These are phyloP conservation scores for Venturia effusa DNA, from an alignment of 2,329 filamentous ascomycete genomes.

Conservation along the genomic window DNA sequence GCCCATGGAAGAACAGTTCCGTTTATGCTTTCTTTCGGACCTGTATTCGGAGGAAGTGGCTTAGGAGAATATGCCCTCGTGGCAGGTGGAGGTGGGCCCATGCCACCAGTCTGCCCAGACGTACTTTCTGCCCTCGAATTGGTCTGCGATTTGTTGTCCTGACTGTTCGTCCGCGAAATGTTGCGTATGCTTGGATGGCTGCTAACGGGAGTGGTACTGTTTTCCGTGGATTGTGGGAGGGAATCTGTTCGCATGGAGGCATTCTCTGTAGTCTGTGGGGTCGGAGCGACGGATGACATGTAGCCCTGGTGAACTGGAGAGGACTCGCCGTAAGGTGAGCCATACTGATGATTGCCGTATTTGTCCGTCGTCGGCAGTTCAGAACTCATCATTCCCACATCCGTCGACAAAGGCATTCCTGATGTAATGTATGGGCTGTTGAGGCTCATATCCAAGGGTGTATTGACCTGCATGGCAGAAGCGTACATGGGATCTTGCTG, in stretches of 20 bases:
- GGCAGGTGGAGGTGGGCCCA: neutral
- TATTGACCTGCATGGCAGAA: constrained; percentile 30
- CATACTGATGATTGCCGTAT: constrained; percentile 25
- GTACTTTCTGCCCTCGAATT: neutral
- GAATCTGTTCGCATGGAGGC: neutral
- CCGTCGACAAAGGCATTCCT: constrained; percentile 27
- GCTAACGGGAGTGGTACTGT: constrained; percentile 1
- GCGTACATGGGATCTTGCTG: constrained; percentile 30
- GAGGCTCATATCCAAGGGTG: constrained; percentile 32
- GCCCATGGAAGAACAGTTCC: constrained; percentile 12
- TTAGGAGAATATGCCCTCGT: neutral
- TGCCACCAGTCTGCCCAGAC: neutral
- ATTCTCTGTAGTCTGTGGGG: neutral
- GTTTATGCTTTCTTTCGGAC: constrained; percentile 6
- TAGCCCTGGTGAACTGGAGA: constrained; percentile 26
- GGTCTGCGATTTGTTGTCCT: neutral
- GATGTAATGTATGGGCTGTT: constrained; percentile 29
- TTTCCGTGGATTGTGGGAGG: neutral
- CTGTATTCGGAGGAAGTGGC: neutral
- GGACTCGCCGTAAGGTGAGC: constrained; percentile 23
- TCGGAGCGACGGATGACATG: constrained; percentile 11
- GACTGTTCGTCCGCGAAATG: constrained; percentile 1
- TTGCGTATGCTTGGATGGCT: neutral
- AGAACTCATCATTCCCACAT: constrained; percentile 29
- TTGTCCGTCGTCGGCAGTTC: constrained; percentile 23